A percentile compares a stretch with the other conserved stretches of the same genome.
These are phyloP conservation scores for Pythium phragmiticola DNA, from an alignment of 352 stramenopile species.

Conservation along the genomic window DNA sequence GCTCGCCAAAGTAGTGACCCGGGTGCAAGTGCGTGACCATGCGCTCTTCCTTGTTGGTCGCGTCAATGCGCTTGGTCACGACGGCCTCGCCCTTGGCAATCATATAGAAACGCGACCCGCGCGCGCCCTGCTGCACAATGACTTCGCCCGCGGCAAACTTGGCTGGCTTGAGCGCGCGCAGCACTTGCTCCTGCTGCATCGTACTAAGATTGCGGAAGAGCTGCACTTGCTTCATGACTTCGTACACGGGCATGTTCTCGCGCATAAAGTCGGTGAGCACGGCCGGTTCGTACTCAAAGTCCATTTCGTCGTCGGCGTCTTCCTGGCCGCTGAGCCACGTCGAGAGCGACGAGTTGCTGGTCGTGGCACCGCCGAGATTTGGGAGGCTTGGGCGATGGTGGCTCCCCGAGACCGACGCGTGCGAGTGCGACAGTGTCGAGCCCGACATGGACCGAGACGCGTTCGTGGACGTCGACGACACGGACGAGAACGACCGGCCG, in stretches of 20 bases:
- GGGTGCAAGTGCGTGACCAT: slow-evolving; percentile 89
- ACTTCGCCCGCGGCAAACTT: slow-evolving; percentile 83
- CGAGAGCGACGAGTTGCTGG: slow-evolving; percentile 44
- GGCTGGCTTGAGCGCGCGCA: slow-evolving; percentile 78
- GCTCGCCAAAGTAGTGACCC: slow-evolving; percentile 93
- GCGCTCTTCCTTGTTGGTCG: slow-evolving; percentile 55
- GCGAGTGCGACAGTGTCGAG: slow-evolving; percentile 7
- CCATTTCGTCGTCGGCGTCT: slow-evolving; percentile 62
- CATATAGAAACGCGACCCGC: slow-evolving; percentile 88
- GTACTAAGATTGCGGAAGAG: slow-evolving; percentile 86
- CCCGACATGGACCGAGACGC: slow-evolving; percentile 35
- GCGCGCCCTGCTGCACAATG: slow-evolving; percentile 85
- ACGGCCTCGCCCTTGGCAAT: slow-evolving; percentile 88
- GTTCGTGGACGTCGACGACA: slow-evolving; percentile 45
- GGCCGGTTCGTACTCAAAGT: slow-evolving; percentile 53
- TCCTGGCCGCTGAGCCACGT: slow-evolving; percentile 70
- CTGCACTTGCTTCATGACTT: slow-evolving; percentile 88
- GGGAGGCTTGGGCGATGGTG: slow-evolving; percentile 16
- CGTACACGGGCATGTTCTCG: slow-evolving; percentile 86
- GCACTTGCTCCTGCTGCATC: slow-evolving; percentile 86
- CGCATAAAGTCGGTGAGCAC: slow-evolving; percentile 71
- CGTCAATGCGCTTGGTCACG: slow-evolving; percentile 70
- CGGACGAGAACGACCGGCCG: slow-evolving; percentile 45
- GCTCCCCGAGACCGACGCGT: slow-evolving; percentile 25
- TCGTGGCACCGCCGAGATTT: slow-evolving; percentile 39